Conservation (phyloP, 2,329 filamentous ascomycete species). For the Fusarium miscanthi region DNA sequence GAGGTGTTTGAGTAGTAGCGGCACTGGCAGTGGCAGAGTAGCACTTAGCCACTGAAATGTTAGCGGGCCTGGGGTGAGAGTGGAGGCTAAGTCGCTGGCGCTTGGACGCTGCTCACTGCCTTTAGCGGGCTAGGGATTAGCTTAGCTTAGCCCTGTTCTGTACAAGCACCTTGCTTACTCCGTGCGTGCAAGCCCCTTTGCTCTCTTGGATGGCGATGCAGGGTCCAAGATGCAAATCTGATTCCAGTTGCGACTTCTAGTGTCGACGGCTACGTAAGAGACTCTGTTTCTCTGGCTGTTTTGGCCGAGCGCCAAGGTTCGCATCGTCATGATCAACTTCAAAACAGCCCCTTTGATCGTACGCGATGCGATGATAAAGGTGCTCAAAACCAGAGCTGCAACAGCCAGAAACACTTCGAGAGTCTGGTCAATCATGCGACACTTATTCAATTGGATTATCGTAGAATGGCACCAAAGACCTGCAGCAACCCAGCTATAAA, state of each 20-base stretch:
- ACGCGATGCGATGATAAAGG: background rate
- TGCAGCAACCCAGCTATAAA: conserved; percentile 18
- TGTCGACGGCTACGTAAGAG: conserved; percentile 20
- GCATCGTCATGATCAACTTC: conserved; percentile 20
- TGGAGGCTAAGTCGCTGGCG: conserved; percentile 17
- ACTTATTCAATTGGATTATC: conserved; percentile 25
- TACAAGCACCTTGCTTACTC: conserved; percentile 25
- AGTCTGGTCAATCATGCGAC: conserved; percentile 34
- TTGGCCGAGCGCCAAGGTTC: background rate
- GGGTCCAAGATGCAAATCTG: conserved; percentile 18
- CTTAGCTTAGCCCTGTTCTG: conserved; percentile 29
- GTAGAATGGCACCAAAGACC: background rate
- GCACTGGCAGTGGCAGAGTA: conserved; percentile 7
- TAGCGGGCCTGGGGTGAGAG: conserved; percentile 16
- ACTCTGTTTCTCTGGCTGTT: background rate
- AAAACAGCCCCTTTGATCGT: conserved; percentile 7
- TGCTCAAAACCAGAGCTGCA: conserved; percentile 32
- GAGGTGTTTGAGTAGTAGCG: conserved; percentile 14
- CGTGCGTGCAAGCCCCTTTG: conserved; percentile 18
- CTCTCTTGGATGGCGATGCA: conserved; percentile 8
- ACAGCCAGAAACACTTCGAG: conserved; percentile 27
- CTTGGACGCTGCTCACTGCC: conserved; percentile 37
- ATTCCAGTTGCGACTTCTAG: conserved; percentile 21
- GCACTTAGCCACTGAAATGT: conserved; percentile 33
- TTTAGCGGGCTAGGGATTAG: conserved; percentile 27